Evolutionary conservation across 192 early-diverging fungal genomes (phyloP), one percentile per base, ranked within the genome.

Genomic region (Rhizophlyctis rosea): DNA sequence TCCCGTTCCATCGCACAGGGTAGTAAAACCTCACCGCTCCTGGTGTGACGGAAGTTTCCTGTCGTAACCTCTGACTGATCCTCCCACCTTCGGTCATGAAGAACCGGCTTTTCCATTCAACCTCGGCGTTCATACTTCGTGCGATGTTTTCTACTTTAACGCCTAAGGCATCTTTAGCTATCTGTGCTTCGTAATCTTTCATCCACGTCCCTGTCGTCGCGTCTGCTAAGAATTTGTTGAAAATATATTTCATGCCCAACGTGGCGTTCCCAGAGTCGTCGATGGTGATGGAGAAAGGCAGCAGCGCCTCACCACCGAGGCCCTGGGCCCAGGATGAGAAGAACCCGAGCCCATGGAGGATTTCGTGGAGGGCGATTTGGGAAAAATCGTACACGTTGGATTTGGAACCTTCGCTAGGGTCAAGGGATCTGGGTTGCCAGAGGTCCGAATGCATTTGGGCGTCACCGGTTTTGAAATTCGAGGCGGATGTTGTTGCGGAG

Each of bases 281-380:
- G 16, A 62, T 33, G 5, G 51, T 28, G 9, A 60, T 44, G 30
- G 39, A 27, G 18, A 63, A 34, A 5, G 76, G 76, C 4, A 78
- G 39, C 33, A 78, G 39, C 16, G 27, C 36, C 4, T 34, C 27
- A 4, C 33, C 23, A 27, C 51, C 54, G 13, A 60, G 25, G 34
- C 55, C 64, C 1, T 33, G 52, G 32, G 54, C 49, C 76, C 76
- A 78, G 28, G 65, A 64, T 27, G 72, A 75, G 9, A 75, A 54
- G 55, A 78, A 78, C 13, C 76, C 76, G n/a, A 78, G 54, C 27
- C 76, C 76, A 47, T 78, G 76, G 23, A 78, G 48, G 25, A 78
- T 58, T 34, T 78, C 76, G 47, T 78, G 76, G 7, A 78, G 23
- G 3, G 51, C 68, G 4, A 69, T 62, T 49, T 74, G 72, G 58